These are phyloP conservation scores for Xylariaceae sp. DNA, from an alignment of 2,329 filamentous ascomycete genomes.

Conservation along the genomic window DNA sequence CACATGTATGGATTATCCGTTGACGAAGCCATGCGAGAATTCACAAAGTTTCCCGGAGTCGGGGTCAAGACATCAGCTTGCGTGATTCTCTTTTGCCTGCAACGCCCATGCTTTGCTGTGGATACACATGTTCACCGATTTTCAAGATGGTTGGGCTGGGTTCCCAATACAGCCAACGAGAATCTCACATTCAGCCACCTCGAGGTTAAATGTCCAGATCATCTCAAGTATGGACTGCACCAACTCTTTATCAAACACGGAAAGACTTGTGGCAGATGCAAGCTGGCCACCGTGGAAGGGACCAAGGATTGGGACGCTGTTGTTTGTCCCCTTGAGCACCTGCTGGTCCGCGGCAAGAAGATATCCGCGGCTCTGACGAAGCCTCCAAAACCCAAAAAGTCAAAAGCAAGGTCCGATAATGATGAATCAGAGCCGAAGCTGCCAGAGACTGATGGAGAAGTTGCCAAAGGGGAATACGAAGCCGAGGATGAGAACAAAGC, in stretches of 20 bases:
- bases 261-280: constrained; percentile 44
- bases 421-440: constrained; percentile 4
- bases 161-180: constrained; percentile 44
- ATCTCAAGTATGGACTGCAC: constrained; percentile 52
- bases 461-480: constrained; percentile 2
- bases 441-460: constrained; percentile 8
- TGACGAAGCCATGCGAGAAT: constrained; percentile 46
- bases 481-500: background rate
- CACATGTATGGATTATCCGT: constrained; percentile 42
- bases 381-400: constrained; percentile 2
- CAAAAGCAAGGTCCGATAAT: constrained; percentile 3
- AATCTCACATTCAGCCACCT: constrained; percentile 48
- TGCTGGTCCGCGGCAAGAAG: constrained; percentile 32
- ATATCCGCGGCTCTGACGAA: constrained; percentile 14
- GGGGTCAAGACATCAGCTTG: constrained; percentile 55
- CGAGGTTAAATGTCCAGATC: constrained; percentile 47
- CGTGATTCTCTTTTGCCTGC: constrained; percentile 52
- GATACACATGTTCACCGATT: constrained; percentile 53
- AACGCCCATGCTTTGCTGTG: constrained; percentile 50
- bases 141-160: constrained; percentile 50
- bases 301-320: constrained; percentile 58
- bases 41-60: constrained; percentile 48
- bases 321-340: constrained; percentile 39
- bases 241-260: constrained; percentile 52
- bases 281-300: constrained; percentile 48